phyloP scores from a whole-genome alignment of 1,139 yeast genomes.

The Chernovozyma aurita region DNA sequence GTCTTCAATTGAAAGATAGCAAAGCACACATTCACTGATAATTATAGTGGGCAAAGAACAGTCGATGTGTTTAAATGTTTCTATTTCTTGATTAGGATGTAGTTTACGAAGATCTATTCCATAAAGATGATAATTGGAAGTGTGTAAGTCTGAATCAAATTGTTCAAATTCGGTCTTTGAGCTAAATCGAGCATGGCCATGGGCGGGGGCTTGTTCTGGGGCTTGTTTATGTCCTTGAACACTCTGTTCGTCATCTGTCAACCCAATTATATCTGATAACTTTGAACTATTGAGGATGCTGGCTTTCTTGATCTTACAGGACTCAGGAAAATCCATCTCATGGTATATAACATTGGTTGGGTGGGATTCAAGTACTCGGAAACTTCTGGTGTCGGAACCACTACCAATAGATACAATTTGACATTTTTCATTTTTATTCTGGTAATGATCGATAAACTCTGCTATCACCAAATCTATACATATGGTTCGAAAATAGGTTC shows the following conservation, averaged over 20 bases:
- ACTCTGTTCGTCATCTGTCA: slow-evolving; percentile 7
- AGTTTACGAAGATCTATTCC: slow-evolving; percentile 52
- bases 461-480: slow-evolving; percentile 56
- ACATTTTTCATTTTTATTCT: slow-evolving; percentile 19
- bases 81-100: background rate
- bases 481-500: slow-evolving; percentile 73
- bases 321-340: slow-evolving; percentile 73
- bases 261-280: slow-evolving; percentile 18
- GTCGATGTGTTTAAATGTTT: slow-evolving; percentile 20
- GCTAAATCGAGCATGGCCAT: slow-evolving; percentile 8
- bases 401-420: slow-evolving; percentile 87
- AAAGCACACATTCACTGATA: slow-evolving; percentile 85
- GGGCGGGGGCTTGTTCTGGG: slow-evolving; percentile 3
- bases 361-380: slow-evolving; percentile 36
- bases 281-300: slow-evolving; percentile 36
- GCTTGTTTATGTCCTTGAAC: background rate
- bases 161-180: slow-evolving; percentile 21
- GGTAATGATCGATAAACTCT: slow-evolving; percentile 38
- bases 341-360: slow-evolving; percentile 39
- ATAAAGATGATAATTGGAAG: slow-evolving; percentile 47
- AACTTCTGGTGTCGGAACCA: slow-evolving; percentile 90
- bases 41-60: slow-evolving; percentile 57
- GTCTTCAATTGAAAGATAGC: slow-evolving; percentile 63
- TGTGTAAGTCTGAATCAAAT: slow-evolving; percentile 31
- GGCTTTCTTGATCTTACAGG: slow-evolving; percentile 56